Conservation (phyloP, 1,139 yeast genomes). For the Pneumocystis canis region DNA sequence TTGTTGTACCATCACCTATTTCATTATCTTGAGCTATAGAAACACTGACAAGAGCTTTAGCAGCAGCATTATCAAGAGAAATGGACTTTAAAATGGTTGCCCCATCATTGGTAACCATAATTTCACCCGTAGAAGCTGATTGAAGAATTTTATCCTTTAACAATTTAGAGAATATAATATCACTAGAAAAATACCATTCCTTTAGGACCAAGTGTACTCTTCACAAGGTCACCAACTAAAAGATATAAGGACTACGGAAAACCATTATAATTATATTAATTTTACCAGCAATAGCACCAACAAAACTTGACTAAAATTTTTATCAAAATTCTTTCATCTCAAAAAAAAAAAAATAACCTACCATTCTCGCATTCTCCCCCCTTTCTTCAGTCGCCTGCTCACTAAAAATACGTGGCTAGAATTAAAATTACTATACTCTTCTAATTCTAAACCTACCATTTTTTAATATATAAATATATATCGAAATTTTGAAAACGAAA, state of each 20-base stretch:
- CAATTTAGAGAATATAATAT: background rate
- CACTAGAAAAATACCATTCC: constrained; percentile 44
- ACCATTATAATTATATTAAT: background rate
- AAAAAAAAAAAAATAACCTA: background rate
- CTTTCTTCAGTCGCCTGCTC: constrained; percentile 96
- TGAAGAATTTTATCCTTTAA: constrained; percentile 65
- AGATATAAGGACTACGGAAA: background rate
- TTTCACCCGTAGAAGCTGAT: constrained; percentile 62
- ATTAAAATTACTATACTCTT: background rate
- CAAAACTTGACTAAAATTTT: constrained; percentile 53
- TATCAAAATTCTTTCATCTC: background rate
- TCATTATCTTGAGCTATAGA: constrained; percentile 97
- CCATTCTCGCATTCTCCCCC: constrained; percentile 81
- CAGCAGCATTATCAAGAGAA: constrained; percentile 96
- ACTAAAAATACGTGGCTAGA: constrained; percentile 46
- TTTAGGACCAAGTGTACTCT: constrained; percentile 91
- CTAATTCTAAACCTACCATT: background rate
- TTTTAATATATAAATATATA: background rate
- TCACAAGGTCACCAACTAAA: constrained; percentile 71
- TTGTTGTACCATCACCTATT: constrained; percentile 97
- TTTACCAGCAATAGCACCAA: constrained; percentile 83
- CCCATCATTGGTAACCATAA: constrained; percentile 91
- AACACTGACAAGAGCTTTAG: constrained; percentile 87
- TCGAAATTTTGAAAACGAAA: background rate
- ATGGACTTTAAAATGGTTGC: constrained; percentile 90